Conservation (phyloP, 176 grass and related monocot species). For the Oryza australiensis region DNA sequence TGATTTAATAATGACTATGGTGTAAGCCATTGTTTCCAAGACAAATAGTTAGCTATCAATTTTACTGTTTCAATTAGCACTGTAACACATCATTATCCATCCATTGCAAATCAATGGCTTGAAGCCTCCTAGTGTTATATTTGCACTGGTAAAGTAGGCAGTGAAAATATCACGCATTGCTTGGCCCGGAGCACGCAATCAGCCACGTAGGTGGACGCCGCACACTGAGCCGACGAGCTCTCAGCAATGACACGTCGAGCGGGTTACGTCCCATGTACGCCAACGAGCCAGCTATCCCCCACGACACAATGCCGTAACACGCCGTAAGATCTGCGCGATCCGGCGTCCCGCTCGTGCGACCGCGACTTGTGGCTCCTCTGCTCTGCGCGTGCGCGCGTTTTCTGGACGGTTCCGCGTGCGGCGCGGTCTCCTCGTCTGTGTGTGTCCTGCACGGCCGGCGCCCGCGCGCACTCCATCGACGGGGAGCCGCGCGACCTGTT, state of each 20-base stretch:
- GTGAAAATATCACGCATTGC: too few relatives aligned
- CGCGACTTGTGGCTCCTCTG: too few relatives aligned
- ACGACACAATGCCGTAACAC: not conserved
- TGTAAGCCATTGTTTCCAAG: too few relatives aligned
- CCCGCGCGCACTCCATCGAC: constrained; percentile 5
- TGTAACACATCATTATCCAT: too few relatives aligned
- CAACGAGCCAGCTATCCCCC: constrained; percentile 41
- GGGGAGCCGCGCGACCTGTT: not conserved
- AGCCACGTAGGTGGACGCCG: not conserved
- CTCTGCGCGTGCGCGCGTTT: not conserved
- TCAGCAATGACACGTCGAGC: not conserved
- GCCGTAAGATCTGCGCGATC: constrained; percentile 30
- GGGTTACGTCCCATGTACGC: constrained; percentile 15
- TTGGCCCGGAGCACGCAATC: not conserved
- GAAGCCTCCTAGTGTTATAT: too few relatives aligned
- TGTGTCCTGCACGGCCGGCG: too few relatives aligned
- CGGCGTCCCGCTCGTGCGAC: too few relatives aligned
- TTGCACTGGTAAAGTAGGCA: too few relatives aligned
- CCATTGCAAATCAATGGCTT: too few relatives aligned
- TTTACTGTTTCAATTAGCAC: too few relatives aligned
- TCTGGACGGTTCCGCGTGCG: not conserved
- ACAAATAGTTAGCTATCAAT: too few relatives aligned
- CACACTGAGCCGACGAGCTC: not conserved
- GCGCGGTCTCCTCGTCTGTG: not conserved
- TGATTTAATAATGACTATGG: too few relatives aligned